phyloP scores from a whole-genome alignment of 139 green algal genomes.

The Picochlorum sp. region DNA sequence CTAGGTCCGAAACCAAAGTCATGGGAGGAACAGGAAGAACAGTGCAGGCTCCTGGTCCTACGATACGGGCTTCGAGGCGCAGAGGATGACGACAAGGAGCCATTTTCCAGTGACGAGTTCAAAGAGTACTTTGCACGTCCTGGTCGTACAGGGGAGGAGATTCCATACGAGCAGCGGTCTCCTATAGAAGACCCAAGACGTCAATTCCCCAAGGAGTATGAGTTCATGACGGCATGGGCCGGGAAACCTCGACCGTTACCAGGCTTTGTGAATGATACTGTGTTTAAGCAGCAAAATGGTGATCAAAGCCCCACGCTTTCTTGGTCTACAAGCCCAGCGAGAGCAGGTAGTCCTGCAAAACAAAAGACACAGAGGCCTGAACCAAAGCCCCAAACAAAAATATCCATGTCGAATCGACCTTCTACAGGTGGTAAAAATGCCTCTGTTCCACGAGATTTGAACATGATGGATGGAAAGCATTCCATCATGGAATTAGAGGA shows the following conservation, averaged over 20 bases:
- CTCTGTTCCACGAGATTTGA: neutral
- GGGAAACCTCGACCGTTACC: neutral
- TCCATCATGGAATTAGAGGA: conserved; percentile 4
- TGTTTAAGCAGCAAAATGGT: neutral
- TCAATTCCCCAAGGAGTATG: neutral
- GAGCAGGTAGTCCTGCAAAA: too few relatives aligned
- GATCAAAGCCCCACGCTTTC: neutral
- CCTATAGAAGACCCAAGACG: neutral
- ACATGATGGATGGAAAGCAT: neutral
- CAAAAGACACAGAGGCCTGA: too few relatives aligned
- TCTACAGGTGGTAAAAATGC: neutral
- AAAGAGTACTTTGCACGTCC: too few relatives aligned
- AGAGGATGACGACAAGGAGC: neutral
- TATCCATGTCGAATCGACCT: too few relatives aligned
- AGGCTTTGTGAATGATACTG: neutral
- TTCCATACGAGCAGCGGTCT: too few relatives aligned
- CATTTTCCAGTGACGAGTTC: neutral
- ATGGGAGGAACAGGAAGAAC: neutral
- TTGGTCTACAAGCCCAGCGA: neutral
- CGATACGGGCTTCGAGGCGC: neutral
- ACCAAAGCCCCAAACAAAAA: too few relatives aligned
- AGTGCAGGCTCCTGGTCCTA: neutral
- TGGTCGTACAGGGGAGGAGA: neutral
- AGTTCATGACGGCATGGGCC: neutral
- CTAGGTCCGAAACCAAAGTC: neutral